These are phyloP conservation scores for Maudiozyma serrabonitensis DNA, from an alignment of 805 yeast species.

Conservation along the genomic window DNA sequence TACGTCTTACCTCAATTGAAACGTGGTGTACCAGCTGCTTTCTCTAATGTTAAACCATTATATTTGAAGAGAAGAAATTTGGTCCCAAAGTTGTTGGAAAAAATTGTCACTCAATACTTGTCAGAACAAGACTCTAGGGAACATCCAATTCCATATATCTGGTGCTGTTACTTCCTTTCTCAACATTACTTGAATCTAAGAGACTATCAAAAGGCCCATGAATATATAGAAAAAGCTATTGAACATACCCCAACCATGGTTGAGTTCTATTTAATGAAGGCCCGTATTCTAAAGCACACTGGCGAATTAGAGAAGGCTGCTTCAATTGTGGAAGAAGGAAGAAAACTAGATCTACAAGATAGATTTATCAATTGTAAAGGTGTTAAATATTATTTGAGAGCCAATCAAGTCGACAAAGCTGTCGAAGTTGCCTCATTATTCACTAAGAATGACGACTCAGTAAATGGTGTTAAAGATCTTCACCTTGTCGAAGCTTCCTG, in stretches of 20 bases:
- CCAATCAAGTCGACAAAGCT: constrained; percentile 65
- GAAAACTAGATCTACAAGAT: constrained; percentile 76
- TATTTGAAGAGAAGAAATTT: constrained; percentile 39
- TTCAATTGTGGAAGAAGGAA: constrained; percentile 55
- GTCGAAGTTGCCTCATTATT: constrained; percentile 64
- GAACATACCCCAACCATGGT: constrained; percentile 74
- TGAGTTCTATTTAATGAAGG: constrained; percentile 72
- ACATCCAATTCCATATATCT: constrained; percentile 35
- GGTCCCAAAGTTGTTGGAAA: constrained; percentile 36
- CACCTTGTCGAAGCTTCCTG: constrained; percentile 87
- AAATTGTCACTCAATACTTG: constrained; percentile 44
- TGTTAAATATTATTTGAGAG: constrained; percentile 72
- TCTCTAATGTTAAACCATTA: constrained; percentile 74
- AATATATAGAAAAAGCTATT: constrained; percentile 51
- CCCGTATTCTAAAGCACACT: constrained; percentile 64
- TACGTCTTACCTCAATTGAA: constrained; percentile 56
- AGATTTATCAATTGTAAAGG: constrained; percentile 84
- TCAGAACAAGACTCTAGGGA: constrained; percentile 21
- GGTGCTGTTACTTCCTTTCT: constrained; percentile 70
- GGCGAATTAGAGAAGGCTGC: constrained; percentile 59
- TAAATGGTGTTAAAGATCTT: constrained; percentile 79
- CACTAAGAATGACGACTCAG: constrained; percentile 72
- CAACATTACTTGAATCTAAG: constrained; percentile 60
- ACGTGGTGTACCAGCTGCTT: constrained; percentile 85
- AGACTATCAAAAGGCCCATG: constrained; percentile 44